Percentiles rank a stretch among this genome's conserved stretches.
Conservation (phyloP, 2,329 filamentous ascomycete genomes). For the Apiospora aurea region DNA sequence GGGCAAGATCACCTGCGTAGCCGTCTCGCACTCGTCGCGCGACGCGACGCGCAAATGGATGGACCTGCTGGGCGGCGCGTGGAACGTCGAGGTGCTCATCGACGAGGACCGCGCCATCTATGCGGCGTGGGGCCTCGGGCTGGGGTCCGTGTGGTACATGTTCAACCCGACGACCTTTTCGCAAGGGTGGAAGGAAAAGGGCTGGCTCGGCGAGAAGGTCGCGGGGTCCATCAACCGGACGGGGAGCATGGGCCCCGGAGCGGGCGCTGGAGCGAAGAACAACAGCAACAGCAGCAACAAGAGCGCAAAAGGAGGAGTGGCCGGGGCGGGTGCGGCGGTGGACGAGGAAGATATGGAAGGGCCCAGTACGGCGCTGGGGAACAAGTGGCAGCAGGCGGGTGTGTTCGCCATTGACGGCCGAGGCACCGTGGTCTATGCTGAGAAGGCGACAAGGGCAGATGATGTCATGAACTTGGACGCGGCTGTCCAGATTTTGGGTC, state of each 20-base stretch:
- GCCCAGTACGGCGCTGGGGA: constrained; percentile 55
- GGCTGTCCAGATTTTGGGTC: constrained; percentile 45
- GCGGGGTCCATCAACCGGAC: constrained; percentile 53
- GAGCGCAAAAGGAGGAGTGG: constrained; percentile 29
- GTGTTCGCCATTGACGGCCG: constrained; percentile 59
- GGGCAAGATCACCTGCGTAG: constrained; percentile 59
- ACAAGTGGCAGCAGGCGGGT: constrained; percentile 63
- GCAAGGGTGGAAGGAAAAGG: constrained; percentile 61
- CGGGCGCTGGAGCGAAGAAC: not conserved
- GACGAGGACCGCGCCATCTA: constrained; percentile 65
- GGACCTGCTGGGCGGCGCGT: constrained; percentile 62
- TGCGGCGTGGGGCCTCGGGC: constrained; percentile 65
- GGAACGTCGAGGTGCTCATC: constrained; percentile 62
- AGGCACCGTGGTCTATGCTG: constrained; percentile 58
- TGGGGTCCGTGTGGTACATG: constrained; percentile 57
- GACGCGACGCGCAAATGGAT: constrained; percentile 64
- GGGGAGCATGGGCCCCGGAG: constrained; percentile 29
- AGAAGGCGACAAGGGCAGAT: constrained; percentile 55
- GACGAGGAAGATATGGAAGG: constrained; percentile 48
- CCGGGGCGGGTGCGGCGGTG: constrained; percentile 36
- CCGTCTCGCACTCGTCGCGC: constrained; percentile 65
- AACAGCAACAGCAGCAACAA: not conserved
- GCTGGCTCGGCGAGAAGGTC: constrained; percentile 60
- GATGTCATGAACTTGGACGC: constrained; percentile 63
- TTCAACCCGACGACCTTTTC: constrained; percentile 61